A percentile compares a stretch with the other conserved stretches of the same genome.
These are phyloP conservation scores for Iodosphaeria phyllophila DNA, from an alignment of 2,329 filamentous ascomycete genomes.

Conservation along the genomic window DNA sequence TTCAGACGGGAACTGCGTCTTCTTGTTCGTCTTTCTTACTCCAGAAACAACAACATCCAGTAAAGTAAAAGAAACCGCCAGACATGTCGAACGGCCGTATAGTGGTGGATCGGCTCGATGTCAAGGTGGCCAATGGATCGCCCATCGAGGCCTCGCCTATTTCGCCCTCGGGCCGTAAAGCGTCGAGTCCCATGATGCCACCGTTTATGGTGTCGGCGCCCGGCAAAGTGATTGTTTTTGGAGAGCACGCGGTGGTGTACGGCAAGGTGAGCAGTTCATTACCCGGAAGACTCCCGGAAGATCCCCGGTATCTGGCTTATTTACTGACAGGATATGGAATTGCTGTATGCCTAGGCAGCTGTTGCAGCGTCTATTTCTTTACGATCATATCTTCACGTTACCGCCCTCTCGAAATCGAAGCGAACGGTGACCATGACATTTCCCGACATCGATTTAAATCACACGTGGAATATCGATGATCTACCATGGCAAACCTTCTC, in stretches of 20 bases:
- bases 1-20: no score
- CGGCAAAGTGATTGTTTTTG: conserved; percentile 95
- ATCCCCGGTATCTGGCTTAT: no score
- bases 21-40: no score
- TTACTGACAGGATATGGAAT: no score
- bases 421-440: conserved; percentile 78
- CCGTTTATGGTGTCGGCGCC: conserved; percentile 96
- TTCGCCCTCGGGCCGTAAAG: conserved; percentile 29
- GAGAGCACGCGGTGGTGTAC: conserved; percentile 94
- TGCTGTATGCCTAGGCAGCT: conserved; percentile 43
- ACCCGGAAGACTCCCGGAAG: no score
- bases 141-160: neutral
- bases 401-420: conserved; percentile 79
- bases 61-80: no score
- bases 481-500: conserved; percentile 77
- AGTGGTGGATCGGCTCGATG: no score
- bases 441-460: conserved; percentile 72
- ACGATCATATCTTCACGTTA: conserved; percentile 90
- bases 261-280: conserved; percentile 47
- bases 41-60: no score
- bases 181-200: conserved; percentile 54
- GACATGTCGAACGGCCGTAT: neutral
- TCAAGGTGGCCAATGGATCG: neutral
- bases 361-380: conserved; percentile 91
- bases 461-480: conserved; percentile 87